phyloP scores from a whole-genome alignment of 176 grass and related monocot genomes.

The Elymus sibiricus region DNA sequence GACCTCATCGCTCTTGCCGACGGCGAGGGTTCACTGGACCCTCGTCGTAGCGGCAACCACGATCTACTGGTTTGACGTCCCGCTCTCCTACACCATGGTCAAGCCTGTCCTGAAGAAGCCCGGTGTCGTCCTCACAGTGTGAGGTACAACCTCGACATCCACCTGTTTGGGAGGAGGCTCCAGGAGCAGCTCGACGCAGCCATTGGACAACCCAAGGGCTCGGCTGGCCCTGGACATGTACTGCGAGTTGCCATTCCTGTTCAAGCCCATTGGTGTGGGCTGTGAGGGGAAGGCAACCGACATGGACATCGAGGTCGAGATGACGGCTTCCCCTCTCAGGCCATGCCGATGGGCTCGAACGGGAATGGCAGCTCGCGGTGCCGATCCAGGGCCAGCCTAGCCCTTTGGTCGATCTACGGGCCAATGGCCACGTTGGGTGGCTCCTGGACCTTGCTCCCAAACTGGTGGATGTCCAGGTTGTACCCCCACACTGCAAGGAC shows the following conservation, averaged over 20 bases:
- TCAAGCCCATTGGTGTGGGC: conserved; percentile 55
- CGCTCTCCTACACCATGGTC: conserved; percentile 53
- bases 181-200: conserved; percentile 31
- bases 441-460: conserved; percentile 31
- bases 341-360: conserved; percentile 59
- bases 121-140: conserved; percentile 58
- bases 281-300: conserved; percentile 49
- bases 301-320: conserved; percentile 50
- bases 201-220: conserved; percentile 45
- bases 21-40: conserved; percentile 59
- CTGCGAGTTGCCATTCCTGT: conserved; percentile 55
- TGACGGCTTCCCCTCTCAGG: conserved; percentile 58
- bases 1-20: conserved; percentile 48
- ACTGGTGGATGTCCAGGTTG: conserved; percentile 39
- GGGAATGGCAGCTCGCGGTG: conserved; percentile 66
- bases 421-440: conserved; percentile 10
- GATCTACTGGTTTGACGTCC: conserved; percentile 72
- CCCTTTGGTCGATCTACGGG: conserved; percentile 49
- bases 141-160: conserved; percentile 58
- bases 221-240: conserved; percentile 44
- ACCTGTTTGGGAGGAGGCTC: conserved; percentile 29
- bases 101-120: conserved; percentile 59
- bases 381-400: conserved; percentile 28
- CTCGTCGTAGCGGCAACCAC: conserved; percentile 51
- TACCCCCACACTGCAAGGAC: conserved; percentile 62